Evolutionary conservation across 2,329 filamentous ascomycete genomes (phyloP), one percentile per base, ranked within the genome.

Genomic region (Venturia nashicola): DNA sequence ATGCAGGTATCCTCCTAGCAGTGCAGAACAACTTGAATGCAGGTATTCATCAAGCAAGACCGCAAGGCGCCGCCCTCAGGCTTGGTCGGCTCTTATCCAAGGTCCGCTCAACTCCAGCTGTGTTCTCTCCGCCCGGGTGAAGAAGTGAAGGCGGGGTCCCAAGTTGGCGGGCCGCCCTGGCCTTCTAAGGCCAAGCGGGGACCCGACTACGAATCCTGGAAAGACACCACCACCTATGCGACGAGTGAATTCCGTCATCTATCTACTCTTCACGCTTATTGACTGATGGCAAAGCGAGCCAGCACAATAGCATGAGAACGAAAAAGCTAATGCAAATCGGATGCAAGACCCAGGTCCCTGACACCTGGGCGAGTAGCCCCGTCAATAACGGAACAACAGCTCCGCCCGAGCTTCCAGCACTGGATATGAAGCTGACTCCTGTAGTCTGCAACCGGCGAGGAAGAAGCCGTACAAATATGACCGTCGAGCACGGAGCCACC

Each of bases 401-500:
- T 32, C 86, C 88, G 0, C 88, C 88, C 2, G 84, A 83, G 68
- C 83, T 87, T 0, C 86, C 88, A 68, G 87, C 88, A 4, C 86
- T 85, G 27, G 82, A 84, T 65, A 90, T 89, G 64, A 89, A 83
- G 2, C 86, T 82, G 67, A 90, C 80, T 0, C 83, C 82, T 51
- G 82, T 84, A 20, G 87, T 80, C 67, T 86, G 83, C 64, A 89
- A 78, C 46, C 80, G 76, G 18, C 82, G 76, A 18, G 80, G 81
- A 72, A 91, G 79, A 43, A 81, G 75, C 46, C 82, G 78, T 63
- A 86, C 80, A 68, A 90, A 86, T 6, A 89, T 78, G 0, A 83
- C 82, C 3, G 83, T 81, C 0, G 86, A 83, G 71, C 88, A 91
- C 0, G 90, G 89, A 70, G 91, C 95, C 5, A 95, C 81, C 0